Evolutionary conservation across 202 grass and related monocot genomes (phyloP), one percentile per base, ranked within the genome.

Genomic region (Panicum hallii): DNA sequence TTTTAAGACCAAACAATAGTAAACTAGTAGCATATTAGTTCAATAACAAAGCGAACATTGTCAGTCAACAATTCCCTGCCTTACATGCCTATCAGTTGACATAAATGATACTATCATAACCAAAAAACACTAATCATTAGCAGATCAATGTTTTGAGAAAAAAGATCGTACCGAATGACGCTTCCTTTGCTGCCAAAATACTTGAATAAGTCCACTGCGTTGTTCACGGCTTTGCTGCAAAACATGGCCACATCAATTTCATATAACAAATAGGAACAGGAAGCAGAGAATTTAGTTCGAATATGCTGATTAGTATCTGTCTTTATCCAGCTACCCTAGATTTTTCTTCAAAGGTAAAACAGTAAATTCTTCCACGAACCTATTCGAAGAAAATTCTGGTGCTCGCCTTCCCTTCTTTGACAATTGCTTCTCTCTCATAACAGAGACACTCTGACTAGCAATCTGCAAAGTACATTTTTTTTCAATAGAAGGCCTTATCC

Each of bases 131-230:
- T 50, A 44, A 26, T 38, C 72, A 28, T 45, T 13, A 40, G 10
- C 36, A 0, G 4, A 45, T 34, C 36, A 79, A 20, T 13, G 5
- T 34, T 72, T 66, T 67, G 12, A n/a, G 26, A 47, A 34, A 6
- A 62, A 63, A 44, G 0, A 80, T 55, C 66, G 50, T 83, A 96
- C 93, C 97, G 83, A 77, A 96, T 86, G 22, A 99, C 97, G 4
- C 91, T 95, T 44, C 96, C 96, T 91, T 92, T 96, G 90, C 88
- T 92, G 54, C 96, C 90, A 9, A 99, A 96, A 85, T 96, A 95
- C 86, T 95, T 99, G 64, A 88, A 86, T 69, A 97, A 79, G 72
- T 96, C 96, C 82, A 99, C 82, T 20, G 88, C 90, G 78, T 90
- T 99, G 67, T 91, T 94, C 68, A 92, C 81, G 0, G 93, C 88